phyloP scores from a whole-genome alignment of 257 asterid genomes.

The Plectranthus barbatus region DNA sequence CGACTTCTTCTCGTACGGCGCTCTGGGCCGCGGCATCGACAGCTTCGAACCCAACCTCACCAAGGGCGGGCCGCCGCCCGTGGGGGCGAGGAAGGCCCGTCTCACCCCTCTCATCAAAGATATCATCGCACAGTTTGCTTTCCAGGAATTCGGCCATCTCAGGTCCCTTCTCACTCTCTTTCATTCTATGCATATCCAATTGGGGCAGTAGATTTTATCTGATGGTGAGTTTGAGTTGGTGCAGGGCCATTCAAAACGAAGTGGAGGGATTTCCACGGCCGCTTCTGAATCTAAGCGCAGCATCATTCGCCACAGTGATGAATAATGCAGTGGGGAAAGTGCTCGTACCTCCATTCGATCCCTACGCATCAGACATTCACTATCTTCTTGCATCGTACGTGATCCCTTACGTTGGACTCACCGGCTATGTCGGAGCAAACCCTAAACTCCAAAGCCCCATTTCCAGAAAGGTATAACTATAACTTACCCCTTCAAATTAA shows the following conservation, averaged over 20 bases:
- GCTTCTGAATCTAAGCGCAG: slow-evolving; percentile 42
- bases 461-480: slow-evolving; percentile 32
- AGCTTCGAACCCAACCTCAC: slow-evolving; percentile 39
- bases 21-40: slow-evolving; percentile 63
- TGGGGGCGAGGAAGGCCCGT: slow-evolving; percentile 41
- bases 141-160: slow-evolving; percentile 84
- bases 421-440: slow-evolving; percentile 86
- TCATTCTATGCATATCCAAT: no score
- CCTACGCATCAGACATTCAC: slow-evolving; percentile 65
- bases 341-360: slow-evolving; percentile 64
- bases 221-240: background rate
- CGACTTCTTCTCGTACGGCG: slow-evolving; percentile 66
- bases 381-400: slow-evolving; percentile 73
- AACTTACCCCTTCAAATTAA: no score
- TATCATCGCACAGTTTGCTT: slow-evolving; percentile 62
- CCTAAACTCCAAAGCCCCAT: slow-evolving; percentile 43
- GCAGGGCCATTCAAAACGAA: slow-evolving; percentile 65
- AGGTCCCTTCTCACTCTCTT: slow-evolving; percentile 28
- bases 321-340: slow-evolving; percentile 44
- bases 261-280: slow-evolving; percentile 80
- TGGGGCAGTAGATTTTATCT: no score
- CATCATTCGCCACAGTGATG: slow-evolving; percentile 51
- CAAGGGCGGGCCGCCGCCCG: slow-evolving; percentile 56
- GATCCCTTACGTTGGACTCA: slow-evolving; percentile 85
- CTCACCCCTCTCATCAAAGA: slow-evolving; percentile 45